Evolutionary conservation across 148 eudicot species (phyloP).

Genomic region (Silene latifolia): DNA sequence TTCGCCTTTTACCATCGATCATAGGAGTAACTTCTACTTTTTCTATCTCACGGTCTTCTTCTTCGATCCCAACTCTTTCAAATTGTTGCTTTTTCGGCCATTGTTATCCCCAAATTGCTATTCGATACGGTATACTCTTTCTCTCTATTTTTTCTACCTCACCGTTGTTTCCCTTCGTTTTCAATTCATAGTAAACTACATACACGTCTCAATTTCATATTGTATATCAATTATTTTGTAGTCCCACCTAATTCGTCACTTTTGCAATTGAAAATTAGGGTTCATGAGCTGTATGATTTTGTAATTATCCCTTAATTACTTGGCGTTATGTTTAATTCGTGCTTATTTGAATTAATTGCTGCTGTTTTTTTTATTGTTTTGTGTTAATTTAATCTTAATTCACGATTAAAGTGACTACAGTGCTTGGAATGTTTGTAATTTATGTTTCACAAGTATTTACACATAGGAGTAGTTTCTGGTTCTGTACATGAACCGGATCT

Average conservation of each 20-base stretch:
- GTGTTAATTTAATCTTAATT: neutral
- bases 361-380: neutral
- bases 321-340: neutral
- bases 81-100: neutral
- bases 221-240: neutral
- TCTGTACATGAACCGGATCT: no score
- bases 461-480: no score
- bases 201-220: neutral
- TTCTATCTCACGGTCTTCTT: neutral
- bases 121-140: neutral
- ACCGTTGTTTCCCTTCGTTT: neutral
- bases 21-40: no score
- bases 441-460: no score
- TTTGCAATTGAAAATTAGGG: slow-evolving; percentile 5
- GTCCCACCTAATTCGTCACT: neutral
- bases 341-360: neutral
- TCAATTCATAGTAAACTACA: neutral
- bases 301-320: neutral
- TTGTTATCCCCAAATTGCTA: neutral
- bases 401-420: neutral
- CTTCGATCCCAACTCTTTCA: neutral
- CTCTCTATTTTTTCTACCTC: neutral
- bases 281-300: neutral
- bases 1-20: no score
- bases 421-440: neutral